A percentile compares a stretch with the other conserved stretches of the same genome.
These are phyloP conservation scores for Penicillium desertorum DNA, from an alignment of 495 filamentous ascomycete species.

Conservation along the genomic window DNA sequence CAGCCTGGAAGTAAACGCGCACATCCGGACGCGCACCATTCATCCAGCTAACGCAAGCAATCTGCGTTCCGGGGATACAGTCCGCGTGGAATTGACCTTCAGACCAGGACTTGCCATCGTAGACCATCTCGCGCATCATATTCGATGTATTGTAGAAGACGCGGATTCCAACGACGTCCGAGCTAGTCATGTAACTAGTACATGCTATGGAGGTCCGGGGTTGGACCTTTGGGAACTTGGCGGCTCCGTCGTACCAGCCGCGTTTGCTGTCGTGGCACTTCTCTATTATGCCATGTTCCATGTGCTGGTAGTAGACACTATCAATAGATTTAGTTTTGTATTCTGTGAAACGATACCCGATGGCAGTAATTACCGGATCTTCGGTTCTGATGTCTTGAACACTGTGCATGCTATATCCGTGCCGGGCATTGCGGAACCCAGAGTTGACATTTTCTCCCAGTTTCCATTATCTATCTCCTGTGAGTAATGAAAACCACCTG, in stretches of 20 bases:
- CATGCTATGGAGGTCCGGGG: conserved; percentile 15
- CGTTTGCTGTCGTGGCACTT: conserved; percentile 15
- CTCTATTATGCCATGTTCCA: conserved; percentile 1
- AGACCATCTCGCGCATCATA: conserved; percentile 12
- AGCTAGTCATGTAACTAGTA: conserved; percentile 11
- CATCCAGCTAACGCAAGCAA: conserved; percentile 16
- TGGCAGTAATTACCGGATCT: conserved; percentile 16
- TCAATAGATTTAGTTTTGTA: no score
- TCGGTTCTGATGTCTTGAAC: conserved; percentile 1
- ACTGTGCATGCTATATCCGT: conserved; percentile 16
- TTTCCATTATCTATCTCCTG: conserved; percentile 9
- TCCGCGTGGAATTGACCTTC: conserved; percentile 9
- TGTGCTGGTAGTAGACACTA: no score
- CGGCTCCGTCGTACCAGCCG: conserved; percentile 21
- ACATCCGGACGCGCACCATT: conserved; percentile 8
- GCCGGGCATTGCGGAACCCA: conserved; percentile 18
- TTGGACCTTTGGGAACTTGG: conserved; percentile 2
- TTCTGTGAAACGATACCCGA: background rate
- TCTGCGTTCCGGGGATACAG: conserved; percentile 19
- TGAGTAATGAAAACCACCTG: background rate
- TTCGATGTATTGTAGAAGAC: conserved; percentile 13
- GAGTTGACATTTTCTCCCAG: conserved; percentile 19
- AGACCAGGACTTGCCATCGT: conserved; percentile 10
- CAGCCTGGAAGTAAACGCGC: conserved; percentile 24
- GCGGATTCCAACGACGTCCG: conserved; percentile 6